Percentiles rank a stretch among this genome's conserved stretches.
phyloP scores from a whole-genome alignment of 2,329 filamentous ascomycete species.

The Tolypocladium tropicale region DNA sequence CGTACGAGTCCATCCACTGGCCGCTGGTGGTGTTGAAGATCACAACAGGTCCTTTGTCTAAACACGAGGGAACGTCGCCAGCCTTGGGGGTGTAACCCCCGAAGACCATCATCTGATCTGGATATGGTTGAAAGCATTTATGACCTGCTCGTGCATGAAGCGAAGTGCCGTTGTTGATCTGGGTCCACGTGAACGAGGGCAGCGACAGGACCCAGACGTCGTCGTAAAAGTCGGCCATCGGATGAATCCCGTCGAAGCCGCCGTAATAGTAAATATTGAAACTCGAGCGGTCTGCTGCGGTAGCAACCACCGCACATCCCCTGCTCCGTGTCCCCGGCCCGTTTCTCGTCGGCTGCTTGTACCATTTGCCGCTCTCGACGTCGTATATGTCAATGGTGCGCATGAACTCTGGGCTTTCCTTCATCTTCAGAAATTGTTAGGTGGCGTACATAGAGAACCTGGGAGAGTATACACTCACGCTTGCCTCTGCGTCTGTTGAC shows the following conservation, averaged over 20 bases:
- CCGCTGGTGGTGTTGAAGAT: constrained; percentile 65
- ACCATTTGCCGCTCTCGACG: constrained; percentile 58
- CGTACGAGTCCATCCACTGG: constrained; percentile 61
- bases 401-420: constrained; percentile 61
- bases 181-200: constrained; percentile 72
- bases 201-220: constrained; percentile 76
- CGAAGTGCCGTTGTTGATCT: constrained; percentile 32
- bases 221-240: constrained; percentile 34
- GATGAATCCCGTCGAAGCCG: constrained; percentile 51
- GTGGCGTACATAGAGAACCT: too few species aligned
- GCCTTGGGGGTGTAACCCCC: constrained; percentile 48
- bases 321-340: constrained; percentile 49
- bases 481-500: constrained; percentile 19
- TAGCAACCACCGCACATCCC: constrained; percentile 66
- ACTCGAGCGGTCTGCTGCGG: constrained; percentile 59
- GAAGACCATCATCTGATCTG: constrained; percentile 70
- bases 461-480: constrained; percentile 16
- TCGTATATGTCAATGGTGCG: constrained; percentile 68
- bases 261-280: constrained; percentile 83
- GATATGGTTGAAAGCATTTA: constrained; percentile 64
- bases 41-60: constrained; percentile 42
- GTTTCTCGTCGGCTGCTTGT: constrained; percentile 54
- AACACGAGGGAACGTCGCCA: constrained; percentile 25
- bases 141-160: constrained; percentile 59
- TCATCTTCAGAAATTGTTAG: constrained; percentile 29